Conservation (phyloP, 2,329 filamentous ascomycete species). For the Neopestalotiopsis sp. region DNA sequence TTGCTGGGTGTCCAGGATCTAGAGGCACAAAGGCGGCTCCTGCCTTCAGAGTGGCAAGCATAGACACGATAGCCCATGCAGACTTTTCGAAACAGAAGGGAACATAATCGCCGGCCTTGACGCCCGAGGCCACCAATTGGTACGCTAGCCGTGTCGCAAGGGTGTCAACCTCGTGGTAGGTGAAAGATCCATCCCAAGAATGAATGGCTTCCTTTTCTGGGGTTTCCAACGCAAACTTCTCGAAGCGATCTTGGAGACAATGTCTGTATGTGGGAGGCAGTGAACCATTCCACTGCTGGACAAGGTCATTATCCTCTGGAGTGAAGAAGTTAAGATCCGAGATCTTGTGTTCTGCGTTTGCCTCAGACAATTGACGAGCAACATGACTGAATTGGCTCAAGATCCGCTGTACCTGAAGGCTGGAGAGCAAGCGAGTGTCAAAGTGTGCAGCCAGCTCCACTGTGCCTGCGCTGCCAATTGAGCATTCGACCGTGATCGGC, state of each 20-base stretch:
- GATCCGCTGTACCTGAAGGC: constrained; percentile 17
- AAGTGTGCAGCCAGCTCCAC: constrained; percentile 2
- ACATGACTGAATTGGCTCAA: constrained; percentile 20
- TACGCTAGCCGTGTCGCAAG: constrained; percentile 30
- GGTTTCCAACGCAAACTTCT: background rate
- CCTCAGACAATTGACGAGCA: constrained; percentile 20
- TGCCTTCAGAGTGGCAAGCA: constrained; percentile 40
- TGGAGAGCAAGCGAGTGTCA: constrained; percentile 4
- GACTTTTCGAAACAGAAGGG: constrained; percentile 42
- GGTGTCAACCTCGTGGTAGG: constrained; percentile 34
- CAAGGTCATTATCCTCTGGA: constrained; percentile 16
- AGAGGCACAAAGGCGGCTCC: constrained; percentile 40
- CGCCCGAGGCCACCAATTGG: constrained; percentile 26
- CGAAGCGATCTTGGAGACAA: constrained; percentile 13
- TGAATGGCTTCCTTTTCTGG: constrained; percentile 25
- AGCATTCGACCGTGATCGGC: constrained; percentile 16
- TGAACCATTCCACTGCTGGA: constrained; percentile 17
- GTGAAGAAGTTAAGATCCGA: constrained; percentile 20
- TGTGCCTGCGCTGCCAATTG: background rate
- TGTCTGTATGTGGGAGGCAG: background rate
- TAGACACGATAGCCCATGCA: constrained; percentile 36
- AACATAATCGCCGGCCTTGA: constrained; percentile 36
- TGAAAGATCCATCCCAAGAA: constrained; percentile 35
- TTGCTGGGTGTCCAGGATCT: constrained; percentile 40
- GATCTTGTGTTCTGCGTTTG: constrained; percentile 2